phyloP scores from a whole-genome alignment of 148 eudicot species.

The Rhododendron williamsianum region DNA sequence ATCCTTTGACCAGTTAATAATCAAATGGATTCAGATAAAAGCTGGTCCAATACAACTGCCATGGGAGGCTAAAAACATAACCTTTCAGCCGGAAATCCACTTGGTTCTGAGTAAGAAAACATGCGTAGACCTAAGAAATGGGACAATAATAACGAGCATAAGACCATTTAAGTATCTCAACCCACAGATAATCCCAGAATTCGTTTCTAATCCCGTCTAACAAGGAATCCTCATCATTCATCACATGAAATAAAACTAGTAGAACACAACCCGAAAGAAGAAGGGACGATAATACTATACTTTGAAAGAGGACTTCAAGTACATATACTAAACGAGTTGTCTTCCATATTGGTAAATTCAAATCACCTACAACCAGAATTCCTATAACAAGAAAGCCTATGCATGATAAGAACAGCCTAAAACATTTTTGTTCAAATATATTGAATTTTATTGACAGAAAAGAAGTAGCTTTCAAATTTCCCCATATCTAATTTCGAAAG shows the following conservation, averaged over 20 bases:
- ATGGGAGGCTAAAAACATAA: neutral
- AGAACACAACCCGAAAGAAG: neutral
- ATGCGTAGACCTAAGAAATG: neutral
- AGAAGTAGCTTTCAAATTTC: neutral
- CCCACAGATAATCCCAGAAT: neutral
- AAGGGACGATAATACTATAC: neutral
- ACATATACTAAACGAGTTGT: neutral
- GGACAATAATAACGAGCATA: neutral
- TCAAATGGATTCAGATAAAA: neutral
- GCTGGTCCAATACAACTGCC: neutral
- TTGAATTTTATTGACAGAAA: neutral
- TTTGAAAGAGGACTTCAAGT: neutral
- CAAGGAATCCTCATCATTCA: neutral
- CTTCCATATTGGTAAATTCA: neutral
- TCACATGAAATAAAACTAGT: neutral
- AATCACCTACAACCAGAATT: neutral
- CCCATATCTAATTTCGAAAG: too few relatives aligned
- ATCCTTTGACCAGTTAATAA: neutral
- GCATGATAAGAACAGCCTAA: neutral
- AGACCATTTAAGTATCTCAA: neutral
- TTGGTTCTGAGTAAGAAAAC: neutral
- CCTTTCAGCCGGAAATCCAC: neutral
- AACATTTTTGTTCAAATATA: neutral
- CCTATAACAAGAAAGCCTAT: neutral
- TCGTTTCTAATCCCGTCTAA: neutral